phyloP scores from a whole-genome alignment of 2,329 filamentous ascomycete genomes.

The Beauveria medogensis region DNA sequence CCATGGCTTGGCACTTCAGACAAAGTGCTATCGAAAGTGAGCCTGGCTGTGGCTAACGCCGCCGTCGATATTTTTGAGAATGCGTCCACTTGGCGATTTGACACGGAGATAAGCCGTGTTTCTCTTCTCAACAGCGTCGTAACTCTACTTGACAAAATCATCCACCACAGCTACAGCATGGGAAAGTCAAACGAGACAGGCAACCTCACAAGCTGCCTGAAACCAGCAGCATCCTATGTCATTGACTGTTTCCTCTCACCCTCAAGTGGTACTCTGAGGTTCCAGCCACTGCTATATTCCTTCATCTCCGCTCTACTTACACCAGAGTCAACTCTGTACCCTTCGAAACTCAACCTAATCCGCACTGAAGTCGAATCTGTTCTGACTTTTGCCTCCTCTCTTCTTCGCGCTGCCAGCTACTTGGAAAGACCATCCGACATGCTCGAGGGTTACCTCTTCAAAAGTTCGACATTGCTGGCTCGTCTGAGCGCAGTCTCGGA shows the following conservation, averaged over 20 bases:
- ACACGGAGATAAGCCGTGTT: slow-evolving; percentile 56
- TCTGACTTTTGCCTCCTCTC: slow-evolving; percentile 56
- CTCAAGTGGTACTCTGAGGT: slow-evolving; percentile 60
- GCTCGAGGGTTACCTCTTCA: slow-evolving; percentile 73
- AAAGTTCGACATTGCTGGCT: slow-evolving; percentile 66
- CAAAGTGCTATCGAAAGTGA: slow-evolving; percentile 63
- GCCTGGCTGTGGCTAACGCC: slow-evolving; percentile 64
- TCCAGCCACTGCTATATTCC: slow-evolving; percentile 67
- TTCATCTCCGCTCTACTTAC: slow-evolving; percentile 43
- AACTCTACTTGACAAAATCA: slow-evolving; percentile 60
- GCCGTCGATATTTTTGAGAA: slow-evolving; percentile 81
- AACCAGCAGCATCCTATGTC: slow-evolving; percentile 66
- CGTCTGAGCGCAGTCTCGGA: slow-evolving; percentile 66
- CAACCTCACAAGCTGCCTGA: slow-evolving; percentile 52
- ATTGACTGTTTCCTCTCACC: slow-evolving; percentile 67
- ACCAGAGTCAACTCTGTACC: slow-evolving; percentile 55
- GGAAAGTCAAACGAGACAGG: slow-evolving; percentile 47
- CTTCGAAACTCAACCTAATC: slow-evolving; percentile 45
- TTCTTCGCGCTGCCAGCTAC: slow-evolving; percentile 63
- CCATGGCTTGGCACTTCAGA: slow-evolving; percentile 68
- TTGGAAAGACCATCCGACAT: slow-evolving; percentile 54
- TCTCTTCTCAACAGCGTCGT: slow-evolving; percentile 62
- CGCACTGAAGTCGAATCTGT: slow-evolving; percentile 56
- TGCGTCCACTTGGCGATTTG: slow-evolving; percentile 78
- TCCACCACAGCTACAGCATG: slow-evolving; percentile 67